Base-by-base conservation (phyloP, 495 filamentous ascomycete genomes). In the Penicillium taxi region DNA sequence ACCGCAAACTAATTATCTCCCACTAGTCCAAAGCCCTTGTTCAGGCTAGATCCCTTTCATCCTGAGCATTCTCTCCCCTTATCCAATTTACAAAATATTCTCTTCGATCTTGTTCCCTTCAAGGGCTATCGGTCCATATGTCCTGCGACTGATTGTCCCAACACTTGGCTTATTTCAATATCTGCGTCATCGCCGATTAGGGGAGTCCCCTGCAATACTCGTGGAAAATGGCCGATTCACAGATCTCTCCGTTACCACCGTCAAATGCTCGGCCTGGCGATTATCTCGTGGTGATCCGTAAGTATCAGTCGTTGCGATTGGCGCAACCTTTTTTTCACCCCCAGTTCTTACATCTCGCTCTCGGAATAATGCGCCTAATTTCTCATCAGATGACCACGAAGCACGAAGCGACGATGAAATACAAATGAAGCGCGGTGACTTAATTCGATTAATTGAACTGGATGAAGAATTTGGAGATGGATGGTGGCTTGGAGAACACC, bases 391-490 rank as follows among this genome's bases (percentile, higher is more conserved):
- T 67, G 87, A 94, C 60, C 96, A 96, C 61, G n/a, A n/a, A n/a
- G 66, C 75, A 48, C 84, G 89, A 39, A 89, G 86, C 56, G 78
- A 82, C 28, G 93, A 99, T 62, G 93, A 99, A 66, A 74, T 99
- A 50, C 91, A 72, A 46, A 67, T 99, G 48, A 66, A 72, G 22
- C 91, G 87, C 45, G 87, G 87, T 41, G 89, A 96, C 50, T 81
- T 83, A 20, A 86, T 99, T 35, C 81, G 93, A 64, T 66, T 99
- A 39, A 77, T 95, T 26, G 91, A 96, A 57, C 77, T 93, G 43
- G 90, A 96, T 59, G 90, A 96, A 56, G 93, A 94, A 48, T 99
- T 96, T 60, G 84, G 84, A 33, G 93, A 99, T 66, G 93, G 91
- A 36, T 99, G 93, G 93, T 99, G 85, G 64, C 61, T 95, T 45